These are phyloP conservation scores for Populus davidiana DNA, from an alignment of 345 rosid genomes.

Conservation along the genomic window DNA sequence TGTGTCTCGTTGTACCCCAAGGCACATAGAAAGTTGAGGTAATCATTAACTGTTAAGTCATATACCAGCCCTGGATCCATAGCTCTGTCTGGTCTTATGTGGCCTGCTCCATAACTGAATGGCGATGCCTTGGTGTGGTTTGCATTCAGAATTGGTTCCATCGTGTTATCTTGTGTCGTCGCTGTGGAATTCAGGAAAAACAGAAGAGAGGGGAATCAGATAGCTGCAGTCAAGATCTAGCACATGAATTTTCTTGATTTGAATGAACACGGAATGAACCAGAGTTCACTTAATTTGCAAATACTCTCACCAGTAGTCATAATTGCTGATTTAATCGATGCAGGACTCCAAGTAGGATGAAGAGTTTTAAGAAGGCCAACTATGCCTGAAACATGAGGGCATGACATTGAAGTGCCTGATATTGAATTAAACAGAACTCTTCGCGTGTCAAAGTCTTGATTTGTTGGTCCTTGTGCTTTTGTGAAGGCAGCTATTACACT, in stretches of 20 bases:
- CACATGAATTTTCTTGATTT: neutral
- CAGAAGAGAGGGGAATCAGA: neutral
- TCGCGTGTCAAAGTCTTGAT: slow-evolving; percentile 23
- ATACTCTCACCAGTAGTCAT: slow-evolving; percentile 29
- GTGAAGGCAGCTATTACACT: slow-evolving; percentile 29
- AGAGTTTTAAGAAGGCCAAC: slow-evolving; percentile 28
- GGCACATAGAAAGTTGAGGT: slow-evolving; percentile 28
- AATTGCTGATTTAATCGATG: slow-evolving; percentile 32
- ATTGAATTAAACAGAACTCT: slow-evolving; percentile 23
- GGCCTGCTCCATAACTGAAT: slow-evolving; percentile 29
- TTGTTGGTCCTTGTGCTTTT: slow-evolving; percentile 26
- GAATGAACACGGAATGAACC: neutral
- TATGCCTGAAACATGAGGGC: slow-evolving; percentile 35
- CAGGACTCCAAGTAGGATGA: slow-evolving; percentile 32
- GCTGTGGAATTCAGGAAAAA: slow-evolving; percentile 8
- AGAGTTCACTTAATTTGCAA: neutral
- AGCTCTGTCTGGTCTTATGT: slow-evolving; percentile 22
- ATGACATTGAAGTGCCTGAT: slow-evolving; percentile 37
- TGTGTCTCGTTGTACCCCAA: slow-evolving; percentile 13
- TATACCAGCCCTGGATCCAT: slow-evolving; percentile 35
- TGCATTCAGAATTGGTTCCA: slow-evolving; percentile 20
- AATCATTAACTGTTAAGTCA: slow-evolving; percentile 17
- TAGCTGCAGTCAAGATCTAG: neutral
- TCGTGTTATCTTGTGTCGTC: slow-evolving; percentile 7
- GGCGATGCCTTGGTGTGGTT: slow-evolving; percentile 14